phyloP scores from a whole-genome alignment of 345 rosid species.

The Eucalyptus brandiana region DNA sequence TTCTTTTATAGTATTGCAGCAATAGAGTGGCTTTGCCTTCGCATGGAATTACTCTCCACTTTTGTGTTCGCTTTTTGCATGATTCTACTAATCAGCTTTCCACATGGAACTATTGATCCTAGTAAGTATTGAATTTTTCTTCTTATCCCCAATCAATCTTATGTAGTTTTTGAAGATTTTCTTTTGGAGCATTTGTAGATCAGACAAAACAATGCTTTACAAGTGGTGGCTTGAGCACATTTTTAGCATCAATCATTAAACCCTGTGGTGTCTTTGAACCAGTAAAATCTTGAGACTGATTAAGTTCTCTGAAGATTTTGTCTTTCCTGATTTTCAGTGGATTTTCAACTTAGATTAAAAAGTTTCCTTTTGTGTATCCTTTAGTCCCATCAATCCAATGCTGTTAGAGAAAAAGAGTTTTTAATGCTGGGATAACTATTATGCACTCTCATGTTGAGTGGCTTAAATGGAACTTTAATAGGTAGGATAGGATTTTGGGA shows the following conservation, averaged over 20 bases:
- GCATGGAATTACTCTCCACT: slow-evolving; percentile 97
- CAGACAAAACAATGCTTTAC: not conserved
- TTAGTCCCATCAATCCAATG: not conserved
- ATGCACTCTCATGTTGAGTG: not conserved
- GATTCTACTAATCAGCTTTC: slow-evolving; percentile 95
- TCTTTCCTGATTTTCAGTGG: not conserved
- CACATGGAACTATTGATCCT: slow-evolving; percentile 93
- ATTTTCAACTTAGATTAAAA: not conserved
- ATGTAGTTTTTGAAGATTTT: not conserved
- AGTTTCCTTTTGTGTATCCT: not conserved
- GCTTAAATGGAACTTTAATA: not conserved
- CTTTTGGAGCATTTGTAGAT: not conserved
- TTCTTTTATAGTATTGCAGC: slow-evolving; percentile 98
- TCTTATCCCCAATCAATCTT: not conserved
- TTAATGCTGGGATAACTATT: not conserved
- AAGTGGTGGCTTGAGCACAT: not conserved
- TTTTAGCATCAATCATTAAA: not conserved
- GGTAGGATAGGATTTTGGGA: not conserved
- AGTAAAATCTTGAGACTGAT: not conserved
- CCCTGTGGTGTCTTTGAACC: not conserved
- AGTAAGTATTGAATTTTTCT: slow-evolving; percentile 40
- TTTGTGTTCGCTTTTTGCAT: slow-evolving; percentile 96
- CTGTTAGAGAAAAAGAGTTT: not conserved
- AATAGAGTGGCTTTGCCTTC: slow-evolving; percentile 98
- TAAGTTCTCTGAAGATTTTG: not conserved